phyloP scores from a whole-genome alignment of 176 grass and related monocot genomes.

The Bothriochloa decipiens region DNA sequence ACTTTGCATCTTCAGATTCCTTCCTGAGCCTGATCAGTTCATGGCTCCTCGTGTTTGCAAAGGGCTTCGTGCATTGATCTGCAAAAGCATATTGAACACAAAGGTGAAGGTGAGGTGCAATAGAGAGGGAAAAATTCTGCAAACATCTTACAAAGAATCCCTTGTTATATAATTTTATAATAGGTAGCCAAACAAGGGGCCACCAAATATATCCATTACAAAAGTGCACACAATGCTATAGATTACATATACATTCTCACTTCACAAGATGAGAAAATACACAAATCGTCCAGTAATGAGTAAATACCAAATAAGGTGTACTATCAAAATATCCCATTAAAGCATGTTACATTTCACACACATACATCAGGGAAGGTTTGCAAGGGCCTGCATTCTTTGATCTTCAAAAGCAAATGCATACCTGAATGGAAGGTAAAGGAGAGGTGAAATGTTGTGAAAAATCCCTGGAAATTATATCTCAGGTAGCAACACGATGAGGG shows the following conservation, averaged over 20 bases:
- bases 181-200: not conserved
- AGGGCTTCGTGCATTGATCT: conserved; percentile 8
- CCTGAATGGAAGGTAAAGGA: not conserved
- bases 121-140: conserved; percentile 8
- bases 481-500: not conserved
- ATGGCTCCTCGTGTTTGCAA: conserved; percentile 46
- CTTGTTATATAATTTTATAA: conserved; percentile 4
- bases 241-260: conserved; percentile 37
- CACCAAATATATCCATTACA: conserved; percentile 32
- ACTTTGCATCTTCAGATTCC: conserved; percentile 35
- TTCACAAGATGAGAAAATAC: not conserved
- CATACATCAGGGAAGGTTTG: not conserved
- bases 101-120: conserved; percentile 8
- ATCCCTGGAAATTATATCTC: not conserved
- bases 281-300: not conserved
- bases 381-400: not conserved
- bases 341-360: not conserved
- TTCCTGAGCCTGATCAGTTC: conserved; percentile 22
- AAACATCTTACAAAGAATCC: conserved; percentile 22
- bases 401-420: not conserved
- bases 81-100: conserved; percentile 29
- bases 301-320: not conserved
- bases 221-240: not conserved
- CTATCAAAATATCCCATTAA: not conserved
- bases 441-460: conserved; percentile 1